Conservation (phyloP, 768 basidiomycete genomes). For the Amanita muscaria region DNA sequence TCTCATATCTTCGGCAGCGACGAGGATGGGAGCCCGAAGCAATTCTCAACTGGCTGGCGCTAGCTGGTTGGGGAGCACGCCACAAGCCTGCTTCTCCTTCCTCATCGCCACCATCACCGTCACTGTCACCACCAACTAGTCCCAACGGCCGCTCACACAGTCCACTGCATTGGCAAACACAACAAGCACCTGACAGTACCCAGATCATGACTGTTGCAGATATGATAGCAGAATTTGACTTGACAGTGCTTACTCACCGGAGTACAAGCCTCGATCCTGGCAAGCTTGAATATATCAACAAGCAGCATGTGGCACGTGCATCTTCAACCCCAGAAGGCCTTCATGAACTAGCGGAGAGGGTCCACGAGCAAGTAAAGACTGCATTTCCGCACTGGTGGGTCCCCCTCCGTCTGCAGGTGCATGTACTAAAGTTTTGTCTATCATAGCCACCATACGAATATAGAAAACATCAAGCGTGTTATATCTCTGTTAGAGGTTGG, state of each 20-base stretch:
- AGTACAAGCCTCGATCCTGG: constrained; percentile 71
- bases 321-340: constrained; percentile 45
- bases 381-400: constrained; percentile 27
- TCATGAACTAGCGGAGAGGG: constrained; percentile 42
- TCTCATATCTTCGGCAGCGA: constrained; percentile 32
- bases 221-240: constrained; percentile 63
- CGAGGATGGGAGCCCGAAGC: constrained; percentile 88
- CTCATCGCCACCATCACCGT: constrained; percentile 12
- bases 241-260: constrained; percentile 69
- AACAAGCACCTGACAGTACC: constrained; percentile 57
- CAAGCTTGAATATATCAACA: constrained; percentile 86
- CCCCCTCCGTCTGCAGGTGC: neutral
- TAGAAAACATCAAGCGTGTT: constrained; percentile 55
- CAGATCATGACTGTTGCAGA: constrained; percentile 56
- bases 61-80: constrained; percentile 86
- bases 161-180: constrained; percentile 11
- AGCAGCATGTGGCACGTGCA: constrained; percentile 63
- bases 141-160: constrained; percentile 10
- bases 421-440: neutral
- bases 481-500: constrained; percentile 53
- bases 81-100: constrained; percentile 23
- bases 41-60: constrained; percentile 85
- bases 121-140: neutral
- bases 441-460: constrained; percentile 37
- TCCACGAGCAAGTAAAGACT: constrained; percentile 42